Evolutionary conservation across 2,329 filamentous ascomycete genomes (phyloP).

Genomic region (Diaporthe nobilis): DNA sequence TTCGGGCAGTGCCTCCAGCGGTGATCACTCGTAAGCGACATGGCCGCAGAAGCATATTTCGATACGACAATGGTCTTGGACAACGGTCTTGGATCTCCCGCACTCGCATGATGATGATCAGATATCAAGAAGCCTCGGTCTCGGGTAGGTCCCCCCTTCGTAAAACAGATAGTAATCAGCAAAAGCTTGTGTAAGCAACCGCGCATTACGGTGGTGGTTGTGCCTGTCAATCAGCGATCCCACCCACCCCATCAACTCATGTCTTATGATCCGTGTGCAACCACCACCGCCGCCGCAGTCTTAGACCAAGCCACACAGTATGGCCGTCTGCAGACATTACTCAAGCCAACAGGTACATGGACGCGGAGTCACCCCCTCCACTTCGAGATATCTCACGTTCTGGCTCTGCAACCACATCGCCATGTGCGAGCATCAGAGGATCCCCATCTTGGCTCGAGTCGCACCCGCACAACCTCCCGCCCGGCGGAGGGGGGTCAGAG

Average conservation of each 20-base stretch:
- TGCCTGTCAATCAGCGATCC: constrained; percentile 32
- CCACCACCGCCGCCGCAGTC: constrained; percentile 1
- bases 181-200: constrained; percentile 25
- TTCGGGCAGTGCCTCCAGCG: not conserved
- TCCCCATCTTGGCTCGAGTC: constrained; percentile 20
- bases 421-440: constrained; percentile 10
- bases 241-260: constrained; percentile 26
- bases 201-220: not conserved
- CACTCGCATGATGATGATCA: constrained; percentile 29
- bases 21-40: constrained; percentile 1
- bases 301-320: constrained; percentile 29
- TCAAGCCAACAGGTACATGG: constrained; percentile 6
- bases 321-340: constrained; percentile 12
- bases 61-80: constrained; percentile 30
- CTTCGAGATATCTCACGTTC: not conserved
- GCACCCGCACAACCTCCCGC: constrained; percentile 26
- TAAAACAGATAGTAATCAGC: constrained; percentile 4
- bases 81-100: not conserved
- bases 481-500: constrained; percentile 29
- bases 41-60: constrained; percentile 34
- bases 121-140: constrained; percentile 30
- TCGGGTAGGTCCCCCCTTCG: constrained; percentile 11
- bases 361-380: constrained; percentile 15
- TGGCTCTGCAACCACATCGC: not conserved
- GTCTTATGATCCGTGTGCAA: constrained; percentile 1